Evolutionary conservation across 2,329 filamentous ascomycete species (phyloP), one percentile per base, ranked within the genome.

Genomic region (Penicillium sclerotiorum): DNA sequence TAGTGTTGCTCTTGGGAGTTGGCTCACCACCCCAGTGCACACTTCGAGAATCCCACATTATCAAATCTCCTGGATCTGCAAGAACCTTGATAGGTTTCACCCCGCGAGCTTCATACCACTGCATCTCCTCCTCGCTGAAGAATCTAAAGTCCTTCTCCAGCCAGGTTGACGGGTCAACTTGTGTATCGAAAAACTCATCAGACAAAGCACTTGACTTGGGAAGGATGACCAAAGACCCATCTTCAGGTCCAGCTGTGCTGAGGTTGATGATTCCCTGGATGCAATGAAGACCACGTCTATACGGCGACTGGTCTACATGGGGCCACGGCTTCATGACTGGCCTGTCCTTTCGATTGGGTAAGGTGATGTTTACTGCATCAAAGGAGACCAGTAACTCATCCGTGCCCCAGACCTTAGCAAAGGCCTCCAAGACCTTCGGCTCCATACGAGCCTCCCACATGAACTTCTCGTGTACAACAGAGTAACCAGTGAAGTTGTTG

Each of bases 61-160:
- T 59, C 46, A 77, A 56, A 30, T 77, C 74, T 11, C 74, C 74
- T 0, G 74, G 73, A n/a, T 73, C 72, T 12, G 73, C 73, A 17
- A 52, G 36, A 1, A 75, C 68, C 52, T 76, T 73, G 23, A 50
- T 20, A 3, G 62, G 60, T n/a, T 57, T 50, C 39, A 64, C 45
- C 8, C 64, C 68, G 12, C 49, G 51, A 4, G 41, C 44, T 18
- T 50, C 39, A 44, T 69, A 68, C 68, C 68, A 73, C 11, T 55
- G 30, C 27, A 72, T 54, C 42, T 68, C 57, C 1, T 61, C 47
- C 12, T 53, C 44, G 6, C 44, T 59, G 39, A 72, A 66, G 6
- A 51, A 38, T 38, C 58, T 63, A 8, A 59, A 40, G 5, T 60
- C 60, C 11, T 49, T 43, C 12, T 28, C 45, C 8, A 45, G 18